Base-by-base conservation (phyloP, 2,329 filamentous ascomycete genomes). In the Ilyonectria robusta region DNA sequence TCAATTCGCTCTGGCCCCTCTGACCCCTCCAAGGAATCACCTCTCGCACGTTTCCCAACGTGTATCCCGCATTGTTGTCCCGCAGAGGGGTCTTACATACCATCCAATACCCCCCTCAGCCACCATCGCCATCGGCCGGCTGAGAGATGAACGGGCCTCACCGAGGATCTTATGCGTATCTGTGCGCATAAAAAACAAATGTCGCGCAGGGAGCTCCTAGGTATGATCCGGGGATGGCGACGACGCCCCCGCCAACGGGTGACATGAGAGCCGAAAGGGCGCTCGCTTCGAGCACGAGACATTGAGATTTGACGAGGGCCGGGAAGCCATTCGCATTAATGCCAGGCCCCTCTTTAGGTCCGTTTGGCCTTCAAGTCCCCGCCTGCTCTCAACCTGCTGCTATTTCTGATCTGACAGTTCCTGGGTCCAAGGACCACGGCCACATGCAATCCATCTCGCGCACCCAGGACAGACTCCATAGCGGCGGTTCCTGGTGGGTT, bases 161-260 rank as follows among this genome's bases (percentile, higher is more conserved):
- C 17, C 35, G 44, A 61, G 58, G 63, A 56, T 48, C 57, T 17
- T 35, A 48, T 51, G 33, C 57, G 56, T 62, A 67, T 65, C 62
- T 74, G 71, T 74, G 72, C 68, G 67, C 62, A 70, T 59, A 60
- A 66, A 69, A 53, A 70, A 62, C 65, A 67, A 66, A 66, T 73
- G 65, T 70, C 62, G 67, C 62, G 64, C 72, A 75, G 72, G 72
- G 72, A 74, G 71, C 66, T 70, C 68, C 69, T 62, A 62, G 68
- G 23, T 40, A 59, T 31, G 46, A 59, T 29, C 63, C 66, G 64
- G 59, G 65, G 61, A 63, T 59, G 47, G 60, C 65, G 66, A 72
- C 44, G 63, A 61, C 70, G 67, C 66, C 65, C 64, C 59, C 64
- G 62, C 72, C 71, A 65, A 68, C 57, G 62, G 67, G 68, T 67